Evolutionary conservation across 257 asterid genomes (phyloP).

Genomic region (Solanum bulbocastanum): DNA sequence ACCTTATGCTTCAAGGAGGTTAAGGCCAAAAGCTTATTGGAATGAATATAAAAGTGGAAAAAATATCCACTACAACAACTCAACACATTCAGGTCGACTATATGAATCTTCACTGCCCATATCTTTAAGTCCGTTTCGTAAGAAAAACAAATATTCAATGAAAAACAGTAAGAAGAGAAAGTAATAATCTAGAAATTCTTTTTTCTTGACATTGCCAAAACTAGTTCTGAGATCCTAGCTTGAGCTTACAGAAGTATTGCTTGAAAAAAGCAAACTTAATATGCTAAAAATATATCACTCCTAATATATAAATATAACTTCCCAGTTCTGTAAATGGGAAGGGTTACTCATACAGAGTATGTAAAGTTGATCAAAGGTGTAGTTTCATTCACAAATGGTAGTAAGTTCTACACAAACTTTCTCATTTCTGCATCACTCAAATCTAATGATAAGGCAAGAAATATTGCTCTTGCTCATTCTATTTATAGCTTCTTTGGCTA

Average conservation of each 20-base stretch:
- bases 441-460: slow-evolving; percentile 49
- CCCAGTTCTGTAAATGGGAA: neutral
- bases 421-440: slow-evolving; percentile 19
- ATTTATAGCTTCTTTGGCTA: slow-evolving; percentile 45
- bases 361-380: neutral
- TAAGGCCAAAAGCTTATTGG: neutral
- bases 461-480: slow-evolving; percentile 45
- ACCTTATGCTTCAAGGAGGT: neutral
- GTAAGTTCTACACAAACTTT: neutral
- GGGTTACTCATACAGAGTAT: neutral
- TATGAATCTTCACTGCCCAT: neutral
- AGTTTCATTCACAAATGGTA: neutral
- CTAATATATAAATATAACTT: neutral
- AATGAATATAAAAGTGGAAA: neutral
- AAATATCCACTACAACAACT: neutral
- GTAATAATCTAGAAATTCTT: neutral
- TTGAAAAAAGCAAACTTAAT: neutral
- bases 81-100: neutral
- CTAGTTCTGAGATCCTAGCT: neutral
- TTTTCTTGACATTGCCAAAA: neutral
- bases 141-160: neutral
- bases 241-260: neutral
- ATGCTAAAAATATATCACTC: neutral
- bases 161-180: neutral
- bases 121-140: neutral